These are phyloP conservation scores for Pisolithus microcarpus DNA, from an alignment of 768 basidiomycete genomes.

Conservation along the genomic window DNA sequence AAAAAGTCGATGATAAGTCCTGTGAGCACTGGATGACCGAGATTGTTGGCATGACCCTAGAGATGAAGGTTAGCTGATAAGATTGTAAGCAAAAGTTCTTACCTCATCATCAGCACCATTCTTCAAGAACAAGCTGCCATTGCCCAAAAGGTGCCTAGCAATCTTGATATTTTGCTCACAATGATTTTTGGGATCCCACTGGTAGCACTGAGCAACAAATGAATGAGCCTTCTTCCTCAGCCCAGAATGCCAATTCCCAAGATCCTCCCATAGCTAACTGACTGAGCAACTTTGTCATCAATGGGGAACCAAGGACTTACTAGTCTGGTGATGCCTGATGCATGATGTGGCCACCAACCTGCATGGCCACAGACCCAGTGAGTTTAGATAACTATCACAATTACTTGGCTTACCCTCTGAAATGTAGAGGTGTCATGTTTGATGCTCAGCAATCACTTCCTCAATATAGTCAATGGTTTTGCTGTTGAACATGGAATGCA, in stretches of 20 bases:
- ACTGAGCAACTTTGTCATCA: not conserved
- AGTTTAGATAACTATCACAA: not conserved
- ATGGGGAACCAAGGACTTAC: not conserved
- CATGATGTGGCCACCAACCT: not conserved
- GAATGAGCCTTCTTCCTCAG: conserved; percentile 1
- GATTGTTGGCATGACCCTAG: conserved; percentile 7
- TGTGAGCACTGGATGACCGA: conserved; percentile 1
- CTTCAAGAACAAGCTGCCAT: not conserved
- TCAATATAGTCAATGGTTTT: not conserved
- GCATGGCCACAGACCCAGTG: not conserved
- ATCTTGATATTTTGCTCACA: not conserved
- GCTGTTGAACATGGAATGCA: not conserved
- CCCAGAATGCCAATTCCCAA: not conserved
- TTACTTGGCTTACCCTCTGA: not conserved
- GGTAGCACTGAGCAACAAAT: not conserved
- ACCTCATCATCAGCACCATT: not conserved
- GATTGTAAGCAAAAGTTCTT: not conserved
- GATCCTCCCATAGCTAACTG: conserved; percentile 3
- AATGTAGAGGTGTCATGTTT: not conserved
- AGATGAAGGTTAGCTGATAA: not conserved
- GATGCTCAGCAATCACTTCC: not conserved
- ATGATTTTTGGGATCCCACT: conserved; percentile 5
- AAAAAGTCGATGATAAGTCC: conserved; percentile 4
- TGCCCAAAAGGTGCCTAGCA: not conserved
- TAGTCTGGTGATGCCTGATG: not conserved